A percentile compares a stretch with the other conserved stretches of the same genome.
phyloP scores from a whole-genome alignment of 108 stramenopile species.

The Cyclotella cryptica region DNA sequence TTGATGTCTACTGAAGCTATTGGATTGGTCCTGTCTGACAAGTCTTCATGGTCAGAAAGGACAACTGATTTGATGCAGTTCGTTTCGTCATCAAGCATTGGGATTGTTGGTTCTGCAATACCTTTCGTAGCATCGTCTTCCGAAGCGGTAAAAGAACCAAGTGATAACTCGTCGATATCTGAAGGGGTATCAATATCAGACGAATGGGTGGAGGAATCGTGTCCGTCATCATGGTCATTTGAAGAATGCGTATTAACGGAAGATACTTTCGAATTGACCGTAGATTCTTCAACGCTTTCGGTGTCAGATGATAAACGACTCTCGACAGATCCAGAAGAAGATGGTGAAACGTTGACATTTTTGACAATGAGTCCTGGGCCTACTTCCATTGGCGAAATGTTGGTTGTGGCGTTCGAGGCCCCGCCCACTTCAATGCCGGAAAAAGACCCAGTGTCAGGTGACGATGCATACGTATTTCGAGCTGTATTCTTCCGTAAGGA shows the following conservation, averaged over 20 bases:
- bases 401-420: not conserved
- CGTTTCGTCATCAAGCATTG: constrained; percentile 13
- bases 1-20: not conserved
- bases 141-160: constrained; percentile 50
- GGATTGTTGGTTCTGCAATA: not conserved
- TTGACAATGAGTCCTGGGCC: not conserved
- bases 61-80: not conserved
- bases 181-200: constrained; percentile 56
- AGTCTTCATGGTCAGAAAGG: not conserved
- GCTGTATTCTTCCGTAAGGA: no score
- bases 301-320: not conserved
- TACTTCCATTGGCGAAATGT: not conserved
- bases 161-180: constrained; percentile 44
- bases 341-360: not conserved
- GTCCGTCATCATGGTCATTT: not conserved
- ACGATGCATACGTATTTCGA: not conserved
- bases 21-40: not conserved
- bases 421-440: constrained; percentile 35
- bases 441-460: not conserved
- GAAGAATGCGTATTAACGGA: constrained; percentile 10
- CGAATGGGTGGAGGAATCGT: constrained; percentile 35
- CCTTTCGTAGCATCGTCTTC: constrained; percentile 9
- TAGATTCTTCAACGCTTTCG: constrained; percentile 34
- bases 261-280: constrained; percentile 32
- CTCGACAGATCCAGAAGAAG: not conserved